Percentiles rank a stretch among this genome's conserved stretches.
Evolutionary conservation across 1,284 basidiomycete species (phyloP).

Genomic region (Cystobasidiaceae sp.): DNA sequence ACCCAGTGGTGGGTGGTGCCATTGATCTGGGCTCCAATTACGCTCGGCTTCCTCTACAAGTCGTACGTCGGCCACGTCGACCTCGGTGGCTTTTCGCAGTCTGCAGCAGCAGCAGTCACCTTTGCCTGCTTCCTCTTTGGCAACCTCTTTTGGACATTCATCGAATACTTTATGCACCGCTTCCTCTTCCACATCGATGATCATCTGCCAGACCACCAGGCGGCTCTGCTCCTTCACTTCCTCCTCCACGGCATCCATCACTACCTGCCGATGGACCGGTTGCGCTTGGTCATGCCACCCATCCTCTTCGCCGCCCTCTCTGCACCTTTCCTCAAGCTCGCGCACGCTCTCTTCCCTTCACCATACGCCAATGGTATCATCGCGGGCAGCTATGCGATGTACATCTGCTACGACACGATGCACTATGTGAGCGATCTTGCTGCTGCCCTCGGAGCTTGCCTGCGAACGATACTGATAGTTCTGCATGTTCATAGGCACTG

Average conservation of each 20-base stretch:
- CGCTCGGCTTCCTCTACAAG: constrained; percentile 62
- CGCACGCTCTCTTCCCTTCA: constrained; percentile 73
- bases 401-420: constrained; percentile 40
- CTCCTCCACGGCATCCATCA: constrained; percentile 94
- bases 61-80: constrained; percentile 27
- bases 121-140: constrained; percentile 66
- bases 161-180: constrained; percentile 93
- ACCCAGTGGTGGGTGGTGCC: constrained; percentile 96
- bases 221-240: constrained; percentile 84
- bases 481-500: constrained; percentile 33
- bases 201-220: constrained; percentile 75
- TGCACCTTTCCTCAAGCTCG: constrained; percentile 83
- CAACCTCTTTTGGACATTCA: constrained; percentile 85
- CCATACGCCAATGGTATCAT: constrained; percentile 90
- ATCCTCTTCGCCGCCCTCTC: constrained; percentile 72
- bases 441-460: not conserved
- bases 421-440: constrained; percentile 52
- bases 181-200: constrained; percentile 97
- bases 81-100: constrained; percentile 49
- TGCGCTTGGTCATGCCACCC: constrained; percentile 97
- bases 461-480: not conserved
- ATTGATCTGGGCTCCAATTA: constrained; percentile 84
- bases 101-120: constrained; percentile 50
- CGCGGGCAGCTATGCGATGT: constrained; percentile 83
- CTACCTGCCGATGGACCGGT: constrained; percentile 69